Base-by-base conservation (phyloP, 2,329 filamentous ascomycete genomes). In the Alternaria solani region DNA sequence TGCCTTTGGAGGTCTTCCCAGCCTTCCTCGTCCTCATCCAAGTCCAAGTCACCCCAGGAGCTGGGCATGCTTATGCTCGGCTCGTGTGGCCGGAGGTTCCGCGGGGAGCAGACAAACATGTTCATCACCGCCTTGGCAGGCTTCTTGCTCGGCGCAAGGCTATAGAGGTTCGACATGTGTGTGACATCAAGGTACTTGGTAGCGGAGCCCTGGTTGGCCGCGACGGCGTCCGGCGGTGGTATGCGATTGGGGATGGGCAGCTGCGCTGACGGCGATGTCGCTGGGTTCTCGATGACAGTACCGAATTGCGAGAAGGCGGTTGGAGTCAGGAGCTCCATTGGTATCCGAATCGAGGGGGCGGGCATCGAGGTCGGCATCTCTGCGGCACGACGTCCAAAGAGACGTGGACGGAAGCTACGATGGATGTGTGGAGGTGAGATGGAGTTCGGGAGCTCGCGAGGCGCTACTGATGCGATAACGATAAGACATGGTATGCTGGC, bases 121-220 rank as follows among this genome's bases (percentile, higher is more conserved):
- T 90, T 97, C 85, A 96, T 89, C 55, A 90, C 85, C 36, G 91
- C 85, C 48, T 83, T 81, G 2, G 85, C 85, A 1, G 84, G 77
- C 65, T 78, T 81, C 47, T 84, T 79, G 74, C 87, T 91, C 2
- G 88, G 87, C 0, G 89, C 85, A 58, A 87, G 82, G n/a, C 77
- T 74, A 77, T 97, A 96, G 62, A 88, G 84, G 77, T 96, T 87
- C 32, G 83, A 81, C 68, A 94, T 84, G 43, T 86, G 84, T n/a
- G 92, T 92, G 63, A 96, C 88, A 73, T 92, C 86, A 62, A 89
- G 86, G 79, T 95, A 96, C 78, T 96, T 96, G 73, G 94, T 88
- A 16, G 95, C 94, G 23, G 89, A 90, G 72, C 92, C 92, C 82
- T 98, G 94, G 82, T 98, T 98, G 46, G 87, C 87, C 47, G 89